Evolutionary conservation across 208 protist genomes (phyloP).

Genomic region (Wallacemonas rigidus): DNA sequence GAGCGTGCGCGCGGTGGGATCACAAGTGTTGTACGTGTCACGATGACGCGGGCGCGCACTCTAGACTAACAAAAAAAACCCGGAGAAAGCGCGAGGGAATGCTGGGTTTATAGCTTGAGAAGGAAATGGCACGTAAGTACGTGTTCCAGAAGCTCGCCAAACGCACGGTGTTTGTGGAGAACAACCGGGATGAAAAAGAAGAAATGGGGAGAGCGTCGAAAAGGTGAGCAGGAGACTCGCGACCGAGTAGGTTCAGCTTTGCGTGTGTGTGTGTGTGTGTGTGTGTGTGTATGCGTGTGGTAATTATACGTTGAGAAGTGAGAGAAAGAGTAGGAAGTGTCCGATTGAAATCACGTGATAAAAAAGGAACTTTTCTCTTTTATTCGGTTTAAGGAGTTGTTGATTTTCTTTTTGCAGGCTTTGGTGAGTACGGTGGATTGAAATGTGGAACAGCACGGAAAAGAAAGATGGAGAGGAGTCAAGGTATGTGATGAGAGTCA

Average conservation of each 20-base stretch:
- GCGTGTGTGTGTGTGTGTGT: conserved; percentile 16
- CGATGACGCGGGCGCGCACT: too few species aligned
- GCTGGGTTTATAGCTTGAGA: conserved; percentile 8
- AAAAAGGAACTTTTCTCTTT: conserved; percentile 4
- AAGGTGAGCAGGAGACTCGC: conserved; percentile 1
- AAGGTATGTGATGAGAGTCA: too few species aligned
- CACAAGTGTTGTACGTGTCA: too few species aligned
- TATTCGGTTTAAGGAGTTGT: too few species aligned
- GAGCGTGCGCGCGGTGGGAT: too few species aligned
- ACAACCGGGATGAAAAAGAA: conserved; percentile 3
- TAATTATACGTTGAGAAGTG: neutral
- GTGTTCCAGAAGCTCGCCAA: neutral
- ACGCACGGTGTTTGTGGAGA: neutral
- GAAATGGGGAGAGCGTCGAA: neutral
- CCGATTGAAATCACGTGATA: neutral
- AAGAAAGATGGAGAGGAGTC: neutral
- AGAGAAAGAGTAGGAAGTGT: conserved; percentile 10
- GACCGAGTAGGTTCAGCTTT: neutral
- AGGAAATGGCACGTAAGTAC: neutral
- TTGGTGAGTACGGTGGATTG: neutral
- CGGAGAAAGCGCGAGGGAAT: neutral
- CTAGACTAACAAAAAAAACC: neutral
- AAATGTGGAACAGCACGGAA: neutral
- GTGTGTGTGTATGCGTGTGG: conserved; percentile 1
- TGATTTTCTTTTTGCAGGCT: neutral